Conservation (phyloP, 208 protist species). For the Tetramitus jugosus region DNA sequence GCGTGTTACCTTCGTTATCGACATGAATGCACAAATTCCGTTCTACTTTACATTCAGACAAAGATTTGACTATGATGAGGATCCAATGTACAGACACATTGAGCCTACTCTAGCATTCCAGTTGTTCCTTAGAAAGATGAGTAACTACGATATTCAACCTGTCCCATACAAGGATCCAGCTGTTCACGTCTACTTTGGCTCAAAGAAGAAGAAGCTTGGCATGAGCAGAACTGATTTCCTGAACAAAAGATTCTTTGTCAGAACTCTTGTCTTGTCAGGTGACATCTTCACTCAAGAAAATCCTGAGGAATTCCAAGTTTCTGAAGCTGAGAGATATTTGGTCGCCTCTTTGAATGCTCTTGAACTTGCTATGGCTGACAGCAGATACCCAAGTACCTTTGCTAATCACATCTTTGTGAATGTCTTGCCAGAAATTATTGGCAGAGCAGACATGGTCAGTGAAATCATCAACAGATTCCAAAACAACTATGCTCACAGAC, state of each 20-base stretch:
- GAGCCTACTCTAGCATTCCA: constrained; percentile 82
- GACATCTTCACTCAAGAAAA: constrained; percentile 54
- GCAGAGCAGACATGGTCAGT: constrained; percentile 40
- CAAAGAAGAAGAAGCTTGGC: constrained; percentile 48
- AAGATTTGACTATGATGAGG: constrained; percentile 64
- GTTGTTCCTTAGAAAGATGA: constrained; percentile 79
- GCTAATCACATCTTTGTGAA: constrained; percentile 55
- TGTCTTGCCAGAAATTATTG: constrained; percentile 48
- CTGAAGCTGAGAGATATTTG: constrained; percentile 42
- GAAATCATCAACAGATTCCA: constrained; percentile 39
- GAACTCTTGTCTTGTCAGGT: constrained; percentile 68
- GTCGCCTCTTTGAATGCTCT: constrained; percentile 46
- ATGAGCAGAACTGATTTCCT: constrained; percentile 35
- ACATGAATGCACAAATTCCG: constrained; percentile 57
- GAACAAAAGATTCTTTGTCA: constrained; percentile 82
- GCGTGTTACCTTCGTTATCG: constrained; percentile 58
- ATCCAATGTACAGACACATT: constrained; percentile 81
- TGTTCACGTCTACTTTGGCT: constrained; percentile 78
- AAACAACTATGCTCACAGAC: constrained; percentile 39
- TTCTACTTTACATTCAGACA: constrained; percentile 80
- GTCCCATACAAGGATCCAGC: constrained; percentile 66
- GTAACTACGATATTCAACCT: constrained; percentile 78
- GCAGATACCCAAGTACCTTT: constrained; percentile 16
- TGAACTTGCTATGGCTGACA: constrained; percentile 34
- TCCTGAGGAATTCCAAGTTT: constrained; percentile 25